A percentile compares a stretch with the other conserved stretches of the same genome.
These are phyloP conservation scores for Sugiyamaella americana DNA, from an alignment of 805 yeast species.

Conservation along the genomic window DNA sequence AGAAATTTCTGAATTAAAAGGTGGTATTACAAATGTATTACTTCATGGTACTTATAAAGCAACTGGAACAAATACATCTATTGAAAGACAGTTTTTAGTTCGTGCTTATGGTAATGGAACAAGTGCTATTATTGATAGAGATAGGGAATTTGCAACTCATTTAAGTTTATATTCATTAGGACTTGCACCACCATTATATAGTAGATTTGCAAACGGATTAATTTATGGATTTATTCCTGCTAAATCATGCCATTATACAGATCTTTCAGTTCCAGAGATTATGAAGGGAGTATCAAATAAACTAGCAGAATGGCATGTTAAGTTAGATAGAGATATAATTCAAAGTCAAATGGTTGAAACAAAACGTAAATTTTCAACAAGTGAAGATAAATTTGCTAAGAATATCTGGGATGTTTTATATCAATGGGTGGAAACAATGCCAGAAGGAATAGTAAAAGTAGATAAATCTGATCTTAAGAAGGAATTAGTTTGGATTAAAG, in stretches of 20 bases:
- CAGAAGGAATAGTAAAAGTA: conserved; percentile 37
- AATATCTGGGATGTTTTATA: conserved; percentile 56
- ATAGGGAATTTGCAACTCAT: conserved; percentile 68
- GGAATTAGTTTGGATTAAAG: conserved; percentile 54
- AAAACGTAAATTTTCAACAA: conserved; percentile 38
- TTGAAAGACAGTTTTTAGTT: conserved; percentile 37
- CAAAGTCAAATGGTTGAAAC: conserved; percentile 28
- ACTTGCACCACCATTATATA: conserved; percentile 64
- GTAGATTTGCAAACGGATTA: conserved; percentile 65
- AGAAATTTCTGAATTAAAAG: conserved; percentile 27
- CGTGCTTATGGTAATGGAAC: conserved; percentile 75
- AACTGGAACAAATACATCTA: conserved; percentile 7
- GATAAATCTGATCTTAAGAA: conserved; percentile 37
- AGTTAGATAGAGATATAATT: conserved; percentile 41
- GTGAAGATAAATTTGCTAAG: conserved; percentile 26
- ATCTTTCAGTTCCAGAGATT: conserved; percentile 42
- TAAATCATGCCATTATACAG: conserved; percentile 49
- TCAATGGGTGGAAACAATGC: conserved; percentile 60
- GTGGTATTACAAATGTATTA: conserved; percentile 36
- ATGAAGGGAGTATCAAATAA: conserved; percentile 57
- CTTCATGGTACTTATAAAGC: conserved; percentile 21
- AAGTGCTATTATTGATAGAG: conserved; percentile 62
- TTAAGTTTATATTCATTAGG: conserved; percentile 50
- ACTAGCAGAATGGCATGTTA: conserved; percentile 65
- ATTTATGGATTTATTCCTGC: conserved; percentile 68